Percentiles rank a stretch among this genome's conserved stretches.
Evolutionary conservation across 768 basidiomycete genomes (phyloP).

Genomic region (Aureoboletus auriporus): DNA sequence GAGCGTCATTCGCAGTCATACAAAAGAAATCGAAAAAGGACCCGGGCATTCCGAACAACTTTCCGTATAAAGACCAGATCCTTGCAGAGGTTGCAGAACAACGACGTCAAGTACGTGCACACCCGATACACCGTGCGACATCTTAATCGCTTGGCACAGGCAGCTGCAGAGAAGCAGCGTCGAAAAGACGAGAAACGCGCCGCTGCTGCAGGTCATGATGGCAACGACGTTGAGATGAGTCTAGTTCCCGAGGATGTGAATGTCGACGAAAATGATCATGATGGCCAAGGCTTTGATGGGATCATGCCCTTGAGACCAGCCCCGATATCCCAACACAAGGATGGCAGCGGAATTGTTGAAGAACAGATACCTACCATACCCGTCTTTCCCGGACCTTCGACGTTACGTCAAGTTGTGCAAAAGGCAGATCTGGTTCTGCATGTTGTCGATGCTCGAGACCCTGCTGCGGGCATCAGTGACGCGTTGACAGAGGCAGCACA

Average conservation of each 20-base stretch:
- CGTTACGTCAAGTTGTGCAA: conserved; percentile 50
- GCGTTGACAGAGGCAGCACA: conserved; percentile 38
- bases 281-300: conserved; percentile 38
- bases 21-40: conserved; percentile 64
- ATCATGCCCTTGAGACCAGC: conserved; percentile 20
- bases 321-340: conserved; percentile 1
- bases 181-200: conserved; percentile 64
- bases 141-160: conserved; percentile 37
- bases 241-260: conserved; percentile 26
- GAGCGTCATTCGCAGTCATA: conserved; percentile 6
- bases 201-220: conserved; percentile 26
- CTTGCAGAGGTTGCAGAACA: conserved; percentile 86
- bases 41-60: conserved; percentile 89
- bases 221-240: conserved; percentile 22
- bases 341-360: not conserved
- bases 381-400: conserved; percentile 24
- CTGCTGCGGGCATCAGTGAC: conserved; percentile 71
- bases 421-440: conserved; percentile 75
- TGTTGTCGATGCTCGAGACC: conserved; percentile 84
- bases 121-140: not conserved
- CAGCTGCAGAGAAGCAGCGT: conserved; percentile 70
- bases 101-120: conserved; percentile 54
- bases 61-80: conserved; percentile 93
- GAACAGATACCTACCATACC: conserved; percentile 16
- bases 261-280: conserved; percentile 21